Percentiles rank a stretch among this genome's conserved stretches.
phyloP scores from a whole-genome alignment of 768 basidiomycete species.

The Mycena pura region DNA sequence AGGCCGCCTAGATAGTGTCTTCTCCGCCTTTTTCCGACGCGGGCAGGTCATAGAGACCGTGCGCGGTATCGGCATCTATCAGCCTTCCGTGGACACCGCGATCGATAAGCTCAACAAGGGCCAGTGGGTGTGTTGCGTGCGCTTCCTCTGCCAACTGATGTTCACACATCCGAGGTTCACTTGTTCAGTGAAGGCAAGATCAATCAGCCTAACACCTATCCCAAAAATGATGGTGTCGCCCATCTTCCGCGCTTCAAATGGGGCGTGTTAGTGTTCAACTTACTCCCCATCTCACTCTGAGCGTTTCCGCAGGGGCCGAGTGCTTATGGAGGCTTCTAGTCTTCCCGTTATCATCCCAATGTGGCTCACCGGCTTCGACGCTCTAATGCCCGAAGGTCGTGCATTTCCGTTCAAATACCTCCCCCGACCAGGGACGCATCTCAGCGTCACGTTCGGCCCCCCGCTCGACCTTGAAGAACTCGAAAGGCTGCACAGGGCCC shows the following conservation, averaged over 20 bases:
- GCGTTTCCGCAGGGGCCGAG: conserved; percentile 67
- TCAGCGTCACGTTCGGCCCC: conserved; percentile 82
- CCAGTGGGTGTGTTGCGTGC: conserved; percentile 81
- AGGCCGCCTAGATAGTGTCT: conserved; percentile 59
- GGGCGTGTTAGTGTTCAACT: conserved; percentile 88
- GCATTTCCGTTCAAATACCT: conserved; percentile 74
- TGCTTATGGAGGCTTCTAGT: conserved; percentile 66
- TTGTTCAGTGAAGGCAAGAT: conserved; percentile 91
- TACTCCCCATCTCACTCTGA: too few species aligned
- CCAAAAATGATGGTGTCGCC: conserved; percentile 47
- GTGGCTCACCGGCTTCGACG: conserved; percentile 94
- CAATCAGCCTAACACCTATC: conserved; percentile 70
- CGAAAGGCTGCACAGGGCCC: conserved; percentile 21
- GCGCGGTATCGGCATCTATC: conserved; percentile 88
- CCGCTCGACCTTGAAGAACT: conserved; percentile 62
- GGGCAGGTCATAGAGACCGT: conserved; percentile 95
- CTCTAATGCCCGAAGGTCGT: conserved; percentile 89
- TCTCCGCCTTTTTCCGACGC: conserved; percentile 83
- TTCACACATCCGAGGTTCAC: conserved; percentile 67
- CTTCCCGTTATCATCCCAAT: conserved; percentile 88
- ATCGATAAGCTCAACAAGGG: conserved; percentile 82
- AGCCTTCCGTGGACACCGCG: conserved; percentile 85
- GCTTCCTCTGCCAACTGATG: conserved; percentile 1
- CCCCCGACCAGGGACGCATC: conserved; percentile 63
- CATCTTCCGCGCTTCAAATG: conserved; percentile 86